Evolutionary conservation across 148 eudicot genomes (phyloP).

Genomic region (Euryodendron excelsum): DNA sequence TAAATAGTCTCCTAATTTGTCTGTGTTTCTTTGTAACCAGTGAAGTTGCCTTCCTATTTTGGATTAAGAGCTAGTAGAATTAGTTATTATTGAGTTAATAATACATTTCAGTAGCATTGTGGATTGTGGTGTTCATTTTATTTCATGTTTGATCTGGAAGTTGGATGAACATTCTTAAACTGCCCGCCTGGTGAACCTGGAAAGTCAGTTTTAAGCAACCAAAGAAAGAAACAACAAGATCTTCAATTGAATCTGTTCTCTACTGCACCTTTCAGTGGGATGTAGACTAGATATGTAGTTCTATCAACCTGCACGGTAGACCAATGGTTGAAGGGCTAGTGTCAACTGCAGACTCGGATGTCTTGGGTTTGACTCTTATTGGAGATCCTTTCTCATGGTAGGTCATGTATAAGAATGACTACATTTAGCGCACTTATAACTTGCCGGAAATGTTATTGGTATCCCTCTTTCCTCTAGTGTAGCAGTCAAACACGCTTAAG

Average conservation of each 20-base stretch:
- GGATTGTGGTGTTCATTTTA: not conserved
- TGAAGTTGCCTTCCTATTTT: not conserved
- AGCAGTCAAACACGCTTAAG: too few species aligned
- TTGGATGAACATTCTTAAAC: not conserved
- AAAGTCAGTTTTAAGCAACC: not conserved
- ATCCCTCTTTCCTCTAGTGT: too few species aligned
- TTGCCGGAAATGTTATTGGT: too few species aligned
- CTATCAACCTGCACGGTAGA: not conserved
- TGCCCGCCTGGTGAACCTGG: not conserved
- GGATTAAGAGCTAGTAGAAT: not conserved
- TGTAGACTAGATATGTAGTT: not conserved
- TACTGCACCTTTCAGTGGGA: too few species aligned
- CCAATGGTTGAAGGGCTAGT: not conserved
- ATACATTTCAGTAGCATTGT: not conserved
- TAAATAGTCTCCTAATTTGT: not conserved
- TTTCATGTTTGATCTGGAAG: not conserved
- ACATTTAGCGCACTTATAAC: too few species aligned
- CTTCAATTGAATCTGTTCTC: not conserved
- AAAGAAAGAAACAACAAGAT: not conserved
- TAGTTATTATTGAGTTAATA: not conserved
- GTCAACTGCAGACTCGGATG: not conserved
- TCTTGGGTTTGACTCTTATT: not conserved
- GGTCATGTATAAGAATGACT: too few species aligned
- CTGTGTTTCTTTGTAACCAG: not conserved
- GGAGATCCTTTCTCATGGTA: too few species aligned